Conservation (phyloP, 2,329 filamentous ascomycete species). For the Leptosphaerulina australis region DNA sequence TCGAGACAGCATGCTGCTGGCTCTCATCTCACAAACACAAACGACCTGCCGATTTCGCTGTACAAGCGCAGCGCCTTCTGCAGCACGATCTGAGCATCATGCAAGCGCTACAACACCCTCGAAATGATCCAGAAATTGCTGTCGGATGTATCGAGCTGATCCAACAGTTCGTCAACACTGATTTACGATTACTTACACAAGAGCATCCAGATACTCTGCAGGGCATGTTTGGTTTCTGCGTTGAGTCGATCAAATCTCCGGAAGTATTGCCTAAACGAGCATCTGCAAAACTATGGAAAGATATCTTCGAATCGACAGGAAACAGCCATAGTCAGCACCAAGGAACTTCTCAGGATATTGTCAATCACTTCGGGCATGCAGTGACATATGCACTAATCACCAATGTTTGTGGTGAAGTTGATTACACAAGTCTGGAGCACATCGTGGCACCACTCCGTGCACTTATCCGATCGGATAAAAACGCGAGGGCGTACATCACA, state of each 20-base stretch:
- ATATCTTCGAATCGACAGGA: constrained; percentile 44
- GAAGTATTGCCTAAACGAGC: constrained; percentile 78
- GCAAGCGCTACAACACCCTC: constrained; percentile 65
- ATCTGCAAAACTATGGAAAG: constrained; percentile 73
- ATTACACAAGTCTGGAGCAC: constrained; percentile 43
- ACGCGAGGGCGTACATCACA: constrained; percentile 41
- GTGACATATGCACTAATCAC: constrained; percentile 41
- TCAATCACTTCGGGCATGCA: constrained; percentile 41
- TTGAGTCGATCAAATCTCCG: constrained; percentile 71
- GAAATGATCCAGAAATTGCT: constrained; percentile 72
- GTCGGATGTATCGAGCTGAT: constrained; percentile 77
- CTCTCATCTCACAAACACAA: constrained; percentile 53
- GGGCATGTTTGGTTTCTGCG: constrained; percentile 72
- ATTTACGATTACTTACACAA: constrained; percentile 66
- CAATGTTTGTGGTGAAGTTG: constrained; percentile 47
- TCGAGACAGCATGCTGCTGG: constrained; percentile 75
- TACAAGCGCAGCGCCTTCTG: constrained; percentile 49
- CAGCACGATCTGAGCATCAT: constrained; percentile 69
- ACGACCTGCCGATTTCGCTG: constrained; percentile 47
- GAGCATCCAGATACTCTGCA: constrained; percentile 64
- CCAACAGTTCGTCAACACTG: constrained; percentile 66
- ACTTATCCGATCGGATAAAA: constrained; percentile 39
- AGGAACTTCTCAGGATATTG: constrained; percentile 43
- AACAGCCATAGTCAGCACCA: constrained; percentile 38
- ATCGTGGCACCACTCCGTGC: constrained; percentile 42